A percentile compares a stretch with the other conserved stretches of the same genome.
phyloP scores from a whole-genome alignment of 2,329 filamentous ascomycete genomes.

The Madurella mycetomatis region DNA sequence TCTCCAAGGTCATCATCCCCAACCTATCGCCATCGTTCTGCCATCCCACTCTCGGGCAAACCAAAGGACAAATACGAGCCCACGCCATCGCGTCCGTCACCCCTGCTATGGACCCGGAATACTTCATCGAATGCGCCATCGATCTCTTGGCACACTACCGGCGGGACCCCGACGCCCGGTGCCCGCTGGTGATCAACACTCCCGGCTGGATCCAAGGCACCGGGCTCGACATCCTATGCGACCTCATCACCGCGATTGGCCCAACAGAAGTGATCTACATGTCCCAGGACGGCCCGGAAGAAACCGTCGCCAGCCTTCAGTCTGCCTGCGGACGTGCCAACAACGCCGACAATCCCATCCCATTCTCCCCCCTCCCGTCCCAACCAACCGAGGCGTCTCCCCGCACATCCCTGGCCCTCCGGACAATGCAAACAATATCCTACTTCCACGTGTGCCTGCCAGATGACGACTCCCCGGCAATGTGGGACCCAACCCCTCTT shows the following conservation, averaged over 20 bases:
- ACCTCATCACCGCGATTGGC: conserved; percentile 49
- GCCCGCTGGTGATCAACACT: conserved; percentile 67
- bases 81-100: conserved; percentile 64
- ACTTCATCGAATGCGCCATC: conserved; percentile 60
- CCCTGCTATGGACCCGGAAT: conserved; percentile 60
- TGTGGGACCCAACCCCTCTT: conserved; percentile 54
- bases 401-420: conserved; percentile 60
- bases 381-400: conserved; percentile 51
- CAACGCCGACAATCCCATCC: conserved; percentile 28
- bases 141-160: conserved; percentile 60
- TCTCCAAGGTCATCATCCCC: conserved; percentile 55
- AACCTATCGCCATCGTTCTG: conserved; percentile 66
- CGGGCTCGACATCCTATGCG: conserved; percentile 59
- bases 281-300: conserved; percentile 57
- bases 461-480: conserved; percentile 13
- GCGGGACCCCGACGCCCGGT: conserved; percentile 34
- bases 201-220: conserved; percentile 70
- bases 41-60: conserved; percentile 43
- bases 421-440: conserved; percentile 73
- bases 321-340: conserved; percentile 33
- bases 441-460: conserved; percentile 60
- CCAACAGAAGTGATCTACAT: conserved; percentile 65
- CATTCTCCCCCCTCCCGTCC: conserved; percentile 54
- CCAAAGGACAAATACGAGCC: conserved; percentile 47
- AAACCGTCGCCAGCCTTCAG: conserved; percentile 52